Percentiles rank a stretch among this genome's conserved stretches.
Conservation (phyloP, 805 yeast genomes). For the Candida patagonica region DNA sequence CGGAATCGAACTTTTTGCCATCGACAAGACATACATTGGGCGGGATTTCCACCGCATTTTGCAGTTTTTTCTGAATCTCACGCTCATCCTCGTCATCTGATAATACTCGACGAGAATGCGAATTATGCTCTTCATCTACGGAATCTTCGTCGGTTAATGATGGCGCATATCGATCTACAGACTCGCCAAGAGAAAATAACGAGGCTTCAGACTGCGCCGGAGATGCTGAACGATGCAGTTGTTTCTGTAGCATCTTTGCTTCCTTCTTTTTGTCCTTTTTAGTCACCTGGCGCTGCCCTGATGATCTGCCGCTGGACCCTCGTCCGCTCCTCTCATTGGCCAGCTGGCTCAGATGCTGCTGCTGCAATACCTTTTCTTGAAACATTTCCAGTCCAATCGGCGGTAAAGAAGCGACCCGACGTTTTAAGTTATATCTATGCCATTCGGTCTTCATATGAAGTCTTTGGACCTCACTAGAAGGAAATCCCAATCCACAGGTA, state of each 20-base stretch:
- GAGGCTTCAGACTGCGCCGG: constrained; percentile 14
- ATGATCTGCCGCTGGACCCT: constrained; percentile 16
- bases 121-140: constrained; percentile 9
- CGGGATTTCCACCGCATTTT: constrained; percentile 22
- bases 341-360: constrained; percentile 20
- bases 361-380: constrained; percentile 54
- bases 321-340: constrained; percentile 18
- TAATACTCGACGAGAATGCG: too few species aligned
- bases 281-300: constrained; percentile 26
- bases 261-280: constrained; percentile 29
- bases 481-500: constrained; percentile 76
- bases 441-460: constrained; percentile 95
- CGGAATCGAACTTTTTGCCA: constrained; percentile 41
- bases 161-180: constrained; percentile 13
- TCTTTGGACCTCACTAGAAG: constrained; percentile 76
- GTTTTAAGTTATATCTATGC: constrained; percentile 92
- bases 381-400: constrained; percentile 61
- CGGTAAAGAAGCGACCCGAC: constrained; percentile 79
- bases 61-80: constrained; percentile 15
- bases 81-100: constrained; percentile 20
- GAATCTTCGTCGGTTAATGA: neutral
- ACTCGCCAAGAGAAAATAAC: constrained; percentile 21
- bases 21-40: constrained; percentile 31
- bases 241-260: constrained; percentile 20
- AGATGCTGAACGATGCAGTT: constrained; percentile 1